A percentile compares a stretch with the other conserved stretches of the same genome.
These are phyloP conservation scores for Lasiodiplodia theobromae DNA, from an alignment of 2,329 filamentous ascomycete species.

Conservation along the genomic window DNA sequence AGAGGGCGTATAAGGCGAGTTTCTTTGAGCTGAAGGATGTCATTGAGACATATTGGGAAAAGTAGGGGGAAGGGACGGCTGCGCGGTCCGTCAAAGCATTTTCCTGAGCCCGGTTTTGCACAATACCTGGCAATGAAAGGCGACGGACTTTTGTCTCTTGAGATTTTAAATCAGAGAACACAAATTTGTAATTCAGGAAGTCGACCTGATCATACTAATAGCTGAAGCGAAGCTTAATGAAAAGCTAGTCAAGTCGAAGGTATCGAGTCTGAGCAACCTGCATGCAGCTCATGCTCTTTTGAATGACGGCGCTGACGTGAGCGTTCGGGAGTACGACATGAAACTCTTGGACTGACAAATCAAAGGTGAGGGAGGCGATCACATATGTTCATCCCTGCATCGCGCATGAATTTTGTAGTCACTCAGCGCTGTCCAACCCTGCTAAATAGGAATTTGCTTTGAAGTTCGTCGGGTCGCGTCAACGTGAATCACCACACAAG, in stretches of 20 bases:
- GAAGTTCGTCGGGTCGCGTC: background rate
- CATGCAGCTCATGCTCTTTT: no score
- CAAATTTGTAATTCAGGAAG: no score
- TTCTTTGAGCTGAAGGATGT: constrained; percentile 48
- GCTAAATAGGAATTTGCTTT: background rate
- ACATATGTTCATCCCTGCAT: background rate
- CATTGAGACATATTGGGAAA: constrained; percentile 40
- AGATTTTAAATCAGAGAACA: no score
- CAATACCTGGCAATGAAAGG: no score
- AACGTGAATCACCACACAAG: background rate
- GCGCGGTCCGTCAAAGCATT: no score
- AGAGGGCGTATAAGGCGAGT: constrained; percentile 47
- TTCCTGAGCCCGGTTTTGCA: no score
- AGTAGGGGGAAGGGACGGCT: constrained; percentile 12
- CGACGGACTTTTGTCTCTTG: no score
- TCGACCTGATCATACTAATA: no score
- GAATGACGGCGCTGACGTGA: no score
- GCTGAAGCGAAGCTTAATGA: no score
- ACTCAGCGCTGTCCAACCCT: background rate
- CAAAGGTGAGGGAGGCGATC: background rate
- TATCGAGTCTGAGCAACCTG: no score
- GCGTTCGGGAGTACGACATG: background rate
- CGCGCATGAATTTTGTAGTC: background rate
- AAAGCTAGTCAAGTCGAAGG: no score
- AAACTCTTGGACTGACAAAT: background rate